These are phyloP conservation scores for Luffa acutangula DNA, from an alignment of 306 rosid species.

Conservation along the genomic window DNA sequence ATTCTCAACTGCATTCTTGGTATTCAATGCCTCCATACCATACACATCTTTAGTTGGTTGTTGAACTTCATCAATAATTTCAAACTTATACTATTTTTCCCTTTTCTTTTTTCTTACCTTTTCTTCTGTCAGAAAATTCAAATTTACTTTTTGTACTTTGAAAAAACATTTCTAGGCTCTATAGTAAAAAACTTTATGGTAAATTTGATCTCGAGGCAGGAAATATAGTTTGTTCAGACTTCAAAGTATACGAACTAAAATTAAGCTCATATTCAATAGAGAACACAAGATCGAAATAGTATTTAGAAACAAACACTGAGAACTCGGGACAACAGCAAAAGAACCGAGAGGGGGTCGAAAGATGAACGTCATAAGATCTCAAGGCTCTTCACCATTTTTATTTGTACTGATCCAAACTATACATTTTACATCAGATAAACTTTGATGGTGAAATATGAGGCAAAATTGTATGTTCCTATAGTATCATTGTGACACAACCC, in stretches of 20 bases:
- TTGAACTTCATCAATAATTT: neutral
- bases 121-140: neutral
- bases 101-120: neutral
- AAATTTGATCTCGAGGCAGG: neutral
- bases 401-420: neutral
- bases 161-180: neutral
- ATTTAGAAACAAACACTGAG: neutral
- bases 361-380: neutral
- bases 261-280: neutral
- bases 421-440: conserved; percentile 7
- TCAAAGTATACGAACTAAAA: neutral
- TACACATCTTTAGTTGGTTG: neutral
- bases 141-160: neutral
- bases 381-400: neutral
- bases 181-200: neutral
- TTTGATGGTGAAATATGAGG: neutral
- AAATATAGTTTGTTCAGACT: neutral
- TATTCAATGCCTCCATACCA: too few relatives aligned
- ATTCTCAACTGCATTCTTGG: neutral
- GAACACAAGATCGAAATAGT: neutral
- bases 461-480: conserved; percentile 1
- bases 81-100: neutral
- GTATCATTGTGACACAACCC: neutral
- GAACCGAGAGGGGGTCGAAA: neutral
- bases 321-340: neutral